Percentiles rank a stretch among this genome's conserved stretches.
Evolutionary conservation across 2,329 filamentous ascomycete species (phyloP).

Genomic region (Tolypocladium ophioglossoides): DNA sequence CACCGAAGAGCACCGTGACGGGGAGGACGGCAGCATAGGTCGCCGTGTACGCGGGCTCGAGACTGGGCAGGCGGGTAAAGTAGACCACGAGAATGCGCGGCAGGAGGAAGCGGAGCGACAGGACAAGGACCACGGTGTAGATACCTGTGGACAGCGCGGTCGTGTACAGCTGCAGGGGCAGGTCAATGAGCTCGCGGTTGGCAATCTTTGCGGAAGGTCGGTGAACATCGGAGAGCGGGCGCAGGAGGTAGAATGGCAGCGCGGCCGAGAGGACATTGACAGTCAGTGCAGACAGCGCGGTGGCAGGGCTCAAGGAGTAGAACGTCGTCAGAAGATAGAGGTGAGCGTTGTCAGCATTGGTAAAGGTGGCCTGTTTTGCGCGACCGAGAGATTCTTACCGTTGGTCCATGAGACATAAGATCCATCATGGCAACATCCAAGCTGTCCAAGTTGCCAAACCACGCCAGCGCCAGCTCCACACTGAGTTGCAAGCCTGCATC

Average conservation of each 20-base stretch:
- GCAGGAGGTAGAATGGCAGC: conserved; percentile 65
- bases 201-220: conserved; percentile 40
- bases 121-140: conserved; percentile 63
- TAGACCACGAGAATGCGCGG: conserved; percentile 62
- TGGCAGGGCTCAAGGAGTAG: conserved; percentile 56
- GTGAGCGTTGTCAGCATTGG: conserved; percentile 20
- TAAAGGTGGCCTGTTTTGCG: not conserved
- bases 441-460: conserved; percentile 66
- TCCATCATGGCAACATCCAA: conserved; percentile 56
- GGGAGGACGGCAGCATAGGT: conserved; percentile 52
- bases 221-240: conserved; percentile 55
- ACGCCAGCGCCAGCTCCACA: conserved; percentile 59
- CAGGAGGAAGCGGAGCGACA: conserved; percentile 59
- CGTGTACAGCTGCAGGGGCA: conserved; percentile 51
- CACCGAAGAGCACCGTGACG: conserved; percentile 47
- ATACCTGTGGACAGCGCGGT: conserved; percentile 59
- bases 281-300: conserved; percentile 48
- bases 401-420: conserved; percentile 64
- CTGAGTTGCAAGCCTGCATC: conserved; percentile 26
- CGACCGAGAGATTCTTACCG: conserved; percentile 26
- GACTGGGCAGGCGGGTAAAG: conserved; percentile 60
- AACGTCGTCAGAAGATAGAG: conserved; percentile 69
- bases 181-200: conserved; percentile 58
- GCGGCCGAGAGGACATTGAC: conserved; percentile 62
- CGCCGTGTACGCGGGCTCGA: conserved; percentile 57